Conservation (phyloP, 1,139 yeast species). For the Hemisphaericaspora xylanilytica region DNA sequence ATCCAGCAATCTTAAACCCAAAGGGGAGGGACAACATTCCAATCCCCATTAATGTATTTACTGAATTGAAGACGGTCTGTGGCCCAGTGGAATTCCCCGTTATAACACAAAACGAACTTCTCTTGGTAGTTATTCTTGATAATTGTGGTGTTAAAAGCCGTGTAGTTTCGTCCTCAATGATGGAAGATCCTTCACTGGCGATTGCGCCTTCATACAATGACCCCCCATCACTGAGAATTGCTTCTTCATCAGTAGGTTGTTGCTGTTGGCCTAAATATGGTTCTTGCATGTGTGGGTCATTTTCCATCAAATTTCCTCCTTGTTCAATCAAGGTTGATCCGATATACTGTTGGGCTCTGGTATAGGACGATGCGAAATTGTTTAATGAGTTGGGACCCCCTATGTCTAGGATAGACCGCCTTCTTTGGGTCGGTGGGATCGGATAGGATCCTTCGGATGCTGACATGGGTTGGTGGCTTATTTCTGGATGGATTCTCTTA, state of each 20-base stretch:
- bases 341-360: constrained; percentile 67
- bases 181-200: constrained; percentile 4
- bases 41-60: constrained; percentile 81
- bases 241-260: constrained; percentile 8
- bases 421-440: constrained; percentile 8
- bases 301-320: constrained; percentile 9
- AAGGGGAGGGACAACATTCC: constrained; percentile 83
- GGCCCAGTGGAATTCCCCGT: constrained; percentile 58
- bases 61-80: constrained; percentile 85
- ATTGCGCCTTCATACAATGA: constrained; percentile 2
- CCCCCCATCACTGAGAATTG: constrained; percentile 5
- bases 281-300: constrained; percentile 22
- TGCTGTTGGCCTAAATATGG: constrained; percentile 1
- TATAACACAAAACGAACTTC: constrained; percentile 12
- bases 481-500: no score
- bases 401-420: constrained; percentile 26
- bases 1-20: constrained; percentile 77
- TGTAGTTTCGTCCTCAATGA: constrained; percentile 16
- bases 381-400: constrained; percentile 67
- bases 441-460: constrained; percentile 1
- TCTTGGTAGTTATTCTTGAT: constrained; percentile 10
- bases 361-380: constrained; percentile 75
- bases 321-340: constrained; percentile 27
- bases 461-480: constrained; percentile 1
- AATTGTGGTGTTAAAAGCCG: constrained; percentile 12